These are phyloP conservation scores for Plantago ovata DNA, from an alignment of 257 asterid genomes.

Conservation along the genomic window DNA sequence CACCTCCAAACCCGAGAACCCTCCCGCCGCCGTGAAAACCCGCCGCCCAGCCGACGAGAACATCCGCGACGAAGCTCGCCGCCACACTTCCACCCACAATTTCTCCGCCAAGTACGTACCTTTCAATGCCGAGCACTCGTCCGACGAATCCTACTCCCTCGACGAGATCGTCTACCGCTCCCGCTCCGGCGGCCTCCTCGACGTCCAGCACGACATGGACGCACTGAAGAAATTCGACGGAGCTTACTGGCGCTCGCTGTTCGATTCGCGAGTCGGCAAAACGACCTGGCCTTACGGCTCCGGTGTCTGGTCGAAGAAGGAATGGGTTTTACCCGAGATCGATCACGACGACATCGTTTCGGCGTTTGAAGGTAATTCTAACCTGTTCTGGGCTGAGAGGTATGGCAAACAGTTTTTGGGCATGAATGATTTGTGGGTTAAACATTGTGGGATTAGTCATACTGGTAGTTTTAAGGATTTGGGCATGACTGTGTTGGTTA, in stretches of 20 bases:
- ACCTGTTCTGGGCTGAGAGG: constrained; percentile 56
- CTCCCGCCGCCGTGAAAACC: neutral
- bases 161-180: constrained; percentile 59
- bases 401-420: constrained; percentile 36
- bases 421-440: constrained; percentile 59
- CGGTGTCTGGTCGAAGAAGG: constrained; percentile 69
- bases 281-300: constrained; percentile 67
- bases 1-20: neutral
- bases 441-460: constrained; percentile 58
- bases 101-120: constrained; percentile 66
- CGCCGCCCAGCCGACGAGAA: neutral
- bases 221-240: constrained; percentile 55
- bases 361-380: constrained; percentile 56
- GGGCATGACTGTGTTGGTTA: constrained; percentile 58
- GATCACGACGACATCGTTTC: constrained; percentile 46
- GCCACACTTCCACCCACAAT: constrained; percentile 20
- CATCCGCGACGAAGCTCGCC: constrained; percentile 16
- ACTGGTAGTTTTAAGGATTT: constrained; percentile 61
- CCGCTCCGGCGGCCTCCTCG: constrained; percentile 56
- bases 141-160: constrained; percentile 56
- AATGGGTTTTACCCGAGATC: constrained; percentile 54
- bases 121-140: constrained; percentile 40
- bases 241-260: constrained; percentile 42
- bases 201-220: constrained; percentile 54
- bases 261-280: constrained; percentile 57